Conservation (phyloP, 306 rosid genomes). For the Medicago ruthenica region DNA sequence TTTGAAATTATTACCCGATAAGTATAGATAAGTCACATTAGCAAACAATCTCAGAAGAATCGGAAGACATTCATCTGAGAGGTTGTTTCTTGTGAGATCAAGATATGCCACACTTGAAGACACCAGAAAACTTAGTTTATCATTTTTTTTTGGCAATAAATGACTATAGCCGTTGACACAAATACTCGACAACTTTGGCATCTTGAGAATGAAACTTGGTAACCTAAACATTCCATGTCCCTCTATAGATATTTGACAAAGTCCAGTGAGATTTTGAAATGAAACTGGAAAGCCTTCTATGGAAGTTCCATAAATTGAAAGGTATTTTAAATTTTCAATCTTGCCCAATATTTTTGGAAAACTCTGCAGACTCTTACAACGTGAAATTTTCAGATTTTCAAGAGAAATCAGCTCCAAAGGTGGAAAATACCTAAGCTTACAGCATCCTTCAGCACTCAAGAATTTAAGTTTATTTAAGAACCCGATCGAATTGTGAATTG, state of each 20-base stretch:
- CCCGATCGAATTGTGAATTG: not conserved
- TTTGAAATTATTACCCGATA: not conserved
- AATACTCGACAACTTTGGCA: not conserved
- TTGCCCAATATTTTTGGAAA: constrained; percentile 25
- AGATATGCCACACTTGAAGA: not conserved
- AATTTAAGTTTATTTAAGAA: not conserved
- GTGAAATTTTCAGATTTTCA: not conserved
- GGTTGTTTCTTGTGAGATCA: not conserved
- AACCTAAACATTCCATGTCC: not conserved
- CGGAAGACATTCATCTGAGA: not conserved
- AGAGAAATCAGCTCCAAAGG: not conserved
- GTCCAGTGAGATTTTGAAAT: constrained; percentile 11
- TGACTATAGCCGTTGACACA: no score
- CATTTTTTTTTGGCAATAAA: not conserved
- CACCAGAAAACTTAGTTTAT: not conserved
- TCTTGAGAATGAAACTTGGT: not conserved
- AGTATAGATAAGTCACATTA: not conserved
- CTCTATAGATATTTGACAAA: not conserved
- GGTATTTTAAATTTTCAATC: not conserved
- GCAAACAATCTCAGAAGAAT: not conserved
- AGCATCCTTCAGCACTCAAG: not conserved
- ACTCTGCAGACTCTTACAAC: not conserved
- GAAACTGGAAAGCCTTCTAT: constrained; percentile 19
- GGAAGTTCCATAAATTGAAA: fast-evolving
- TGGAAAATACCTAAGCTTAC: not conserved